Base-by-base conservation (phyloP, 2,329 filamentous ascomycete species). In the Orbilia quercus region DNA sequence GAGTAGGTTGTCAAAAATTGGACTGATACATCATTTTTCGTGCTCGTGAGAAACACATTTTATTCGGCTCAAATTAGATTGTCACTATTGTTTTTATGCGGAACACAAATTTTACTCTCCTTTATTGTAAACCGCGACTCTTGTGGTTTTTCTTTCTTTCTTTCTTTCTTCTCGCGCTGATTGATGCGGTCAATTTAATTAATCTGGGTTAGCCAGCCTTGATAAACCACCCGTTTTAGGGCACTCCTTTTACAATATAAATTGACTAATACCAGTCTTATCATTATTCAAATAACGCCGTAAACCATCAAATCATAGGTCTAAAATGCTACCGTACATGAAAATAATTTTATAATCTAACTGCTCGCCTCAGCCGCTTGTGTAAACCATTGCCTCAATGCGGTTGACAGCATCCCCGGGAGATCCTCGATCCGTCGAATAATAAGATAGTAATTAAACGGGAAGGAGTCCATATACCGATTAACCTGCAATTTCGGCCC, bases 381-480 rank as follows among this genome's bases (percentile, higher is more conserved):
- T 14, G 69, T 66, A 84, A 99, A 97, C 96, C 96, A 99, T 76
- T 96, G 96, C 82, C 94, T 90, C 82, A 99, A 82, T 76, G 96
- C 86, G 25, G 91, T 91, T 12, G 92, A 91, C 81, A 99, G 81
- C 45, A 97, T 93, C 34, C 88, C 89, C 2, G 96, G 95, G 79
- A 99, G 84, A 81, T 99, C 95, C 78, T 90, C 89, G 51, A 99
- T 88, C 82, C 98, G 88, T 76, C 94, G 89, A 69, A 99, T 95
- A 77, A 99, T 91, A 64, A 99, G 83, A 80, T 98, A 99, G 83
- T 97, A 99, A 80, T 90, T 89, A 82, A 99, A 99, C 0, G 96
- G 95, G 81, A 99, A 99, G 6, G 89, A 90, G 80, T 99, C 96
- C 77, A 99, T 86, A 80, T 99, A 99, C 78, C 91, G 88, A 83